Percentiles rank a stretch among this genome's conserved stretches.
These are phyloP conservation scores for Fusarium fracticaudum DNA, from an alignment of 2,329 filamentous ascomycete species.

Conservation along the genomic window DNA sequence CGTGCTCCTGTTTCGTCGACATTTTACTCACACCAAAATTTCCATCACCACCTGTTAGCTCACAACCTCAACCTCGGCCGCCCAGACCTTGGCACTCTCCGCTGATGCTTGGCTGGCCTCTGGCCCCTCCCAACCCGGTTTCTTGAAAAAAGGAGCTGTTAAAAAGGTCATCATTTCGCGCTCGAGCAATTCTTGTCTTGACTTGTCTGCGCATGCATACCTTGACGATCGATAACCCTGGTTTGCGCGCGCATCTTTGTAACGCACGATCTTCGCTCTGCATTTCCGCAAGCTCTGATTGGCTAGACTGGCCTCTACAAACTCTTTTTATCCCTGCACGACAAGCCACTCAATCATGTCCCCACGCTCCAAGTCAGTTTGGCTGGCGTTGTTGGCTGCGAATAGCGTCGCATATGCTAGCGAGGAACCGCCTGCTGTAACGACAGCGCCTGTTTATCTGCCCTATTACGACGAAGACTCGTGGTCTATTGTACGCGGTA, in stretches of 20 bases:
- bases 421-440: conserved; percentile 42
- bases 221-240: not conserved
- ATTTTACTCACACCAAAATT: not conserved
- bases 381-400: conserved; percentile 43
- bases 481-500: conserved; percentile 58
- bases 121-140: conserved; percentile 19
- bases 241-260: not conserved
- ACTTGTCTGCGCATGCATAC: not conserved
- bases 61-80: conserved; percentile 18
- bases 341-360: conserved; percentile 16
- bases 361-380: conserved; percentile 16
- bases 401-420: conserved; percentile 34
- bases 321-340: conserved; percentile 14
- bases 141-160: conserved; percentile 4
- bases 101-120: conserved; percentile 25
- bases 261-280: not conserved
- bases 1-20: not conserved
- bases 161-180: conserved; percentile 23
- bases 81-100: conserved; percentile 40
- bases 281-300: conserved; percentile 5
- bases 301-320: not conserved
- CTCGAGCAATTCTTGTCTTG: not conserved
- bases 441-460: conserved; percentile 57
- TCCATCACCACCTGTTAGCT: not conserved
- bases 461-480: conserved; percentile 54